Evolutionary conservation across 2,329 filamentous ascomycete species (phyloP).

Genomic region (Trichoderma harzianum): DNA sequence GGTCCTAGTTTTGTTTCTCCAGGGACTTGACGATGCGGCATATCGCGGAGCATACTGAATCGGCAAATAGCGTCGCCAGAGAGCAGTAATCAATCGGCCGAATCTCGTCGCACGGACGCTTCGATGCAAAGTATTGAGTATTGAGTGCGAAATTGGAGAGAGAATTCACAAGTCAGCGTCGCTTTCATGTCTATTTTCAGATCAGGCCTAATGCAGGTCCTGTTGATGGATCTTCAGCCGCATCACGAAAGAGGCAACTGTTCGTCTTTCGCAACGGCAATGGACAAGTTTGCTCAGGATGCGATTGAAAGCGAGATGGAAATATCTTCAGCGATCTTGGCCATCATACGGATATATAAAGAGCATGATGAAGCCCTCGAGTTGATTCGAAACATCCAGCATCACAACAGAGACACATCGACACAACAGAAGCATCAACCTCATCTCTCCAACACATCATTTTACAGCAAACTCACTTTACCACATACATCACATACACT

Average conservation of each 20-base stretch:
- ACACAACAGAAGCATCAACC: neutral
- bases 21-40: neutral
- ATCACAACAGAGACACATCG: neutral
- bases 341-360: neutral
- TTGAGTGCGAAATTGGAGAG: neutral
- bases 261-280: neutral
- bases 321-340: neutral
- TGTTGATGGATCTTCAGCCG: neutral
- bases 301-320: neutral
- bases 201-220: neutral
- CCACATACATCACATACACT: neutral
- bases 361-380: neutral
- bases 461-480: neutral
- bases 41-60: neutral
- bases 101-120: neutral
- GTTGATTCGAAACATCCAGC: neutral
- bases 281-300: neutral
- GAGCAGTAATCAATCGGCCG: constrained; percentile 1
- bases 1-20: neutral
- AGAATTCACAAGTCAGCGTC: neutral
- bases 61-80: neutral
- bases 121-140: neutral
- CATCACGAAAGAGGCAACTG: neutral
- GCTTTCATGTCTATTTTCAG: neutral
- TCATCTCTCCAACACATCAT: neutral